phyloP scores from a whole-genome alignment of 352 stramenopile genomes.

The Phytophthora sp. region DNA sequence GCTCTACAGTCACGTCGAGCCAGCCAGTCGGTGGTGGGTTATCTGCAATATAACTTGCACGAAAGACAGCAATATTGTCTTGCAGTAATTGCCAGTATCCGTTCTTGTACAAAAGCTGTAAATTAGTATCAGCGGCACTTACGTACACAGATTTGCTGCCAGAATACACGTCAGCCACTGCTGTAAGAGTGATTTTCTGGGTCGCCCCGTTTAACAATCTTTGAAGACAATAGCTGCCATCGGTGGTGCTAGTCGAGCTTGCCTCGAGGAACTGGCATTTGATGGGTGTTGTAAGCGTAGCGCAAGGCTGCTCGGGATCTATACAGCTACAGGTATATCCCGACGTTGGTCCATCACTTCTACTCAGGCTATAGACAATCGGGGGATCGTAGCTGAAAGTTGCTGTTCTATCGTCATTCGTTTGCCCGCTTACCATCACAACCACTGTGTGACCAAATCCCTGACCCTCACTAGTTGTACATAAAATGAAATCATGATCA shows the following conservation, averaged over 20 bases:
- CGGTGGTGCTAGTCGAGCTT: conserved; percentile 5
- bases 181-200: conserved; percentile 36
- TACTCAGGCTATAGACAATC: conserved; percentile 46
- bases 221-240: conserved; percentile 44
- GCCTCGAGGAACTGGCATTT: conserved; percentile 42
- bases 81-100: conserved; percentile 45
- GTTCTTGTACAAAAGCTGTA: conserved; percentile 42
- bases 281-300: conserved; percentile 45
- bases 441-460: conserved; percentile 40
- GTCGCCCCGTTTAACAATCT: conserved; percentile 17
- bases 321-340: conserved; percentile 58
- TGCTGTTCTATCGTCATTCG: conserved; percentile 13
- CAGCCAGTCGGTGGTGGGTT: conserved; percentile 41
- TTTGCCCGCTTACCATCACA: conserved; percentile 48
- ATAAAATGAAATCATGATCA: conserved; percentile 42
- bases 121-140: conserved; percentile 5
- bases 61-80: conserved; percentile 30
- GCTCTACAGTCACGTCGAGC: conserved; percentile 29
- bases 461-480: conserved; percentile 47
- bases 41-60: conserved; percentile 19
- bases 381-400: conserved; percentile 56
- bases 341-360: conserved; percentile 46
- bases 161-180: conserved; percentile 41
- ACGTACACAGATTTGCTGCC: conserved; percentile 49
- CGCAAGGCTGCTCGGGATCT: conserved; percentile 45